Percentiles rank a stretch among this genome's conserved stretches.
phyloP scores from a whole-genome alignment of 768 basidiomycete genomes.

The Amanita rubescens region DNA sequence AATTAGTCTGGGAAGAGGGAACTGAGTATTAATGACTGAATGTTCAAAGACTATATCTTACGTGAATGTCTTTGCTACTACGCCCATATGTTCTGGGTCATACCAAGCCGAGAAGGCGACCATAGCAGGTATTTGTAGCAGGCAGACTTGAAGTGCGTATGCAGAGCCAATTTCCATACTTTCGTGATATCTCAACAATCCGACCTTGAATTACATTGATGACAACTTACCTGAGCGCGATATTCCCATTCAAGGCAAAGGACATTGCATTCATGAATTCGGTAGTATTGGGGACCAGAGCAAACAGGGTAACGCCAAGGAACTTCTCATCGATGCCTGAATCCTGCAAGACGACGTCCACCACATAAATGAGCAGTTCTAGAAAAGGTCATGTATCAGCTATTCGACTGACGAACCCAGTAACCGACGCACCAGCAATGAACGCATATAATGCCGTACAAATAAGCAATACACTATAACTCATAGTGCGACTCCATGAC shows the following conservation, averaged over 20 bases:
- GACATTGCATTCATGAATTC: constrained; percentile 99
- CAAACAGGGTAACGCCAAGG: constrained; percentile 93
- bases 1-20: constrained; percentile 57
- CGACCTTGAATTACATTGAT: not conserved
- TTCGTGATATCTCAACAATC: not conserved
- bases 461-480: constrained; percentile 79
- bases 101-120: constrained; percentile 98
- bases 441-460: constrained; percentile 92
- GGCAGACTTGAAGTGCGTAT: constrained; percentile 95
- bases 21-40: constrained; percentile 5
- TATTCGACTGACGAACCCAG: not conserved
- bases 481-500: constrained; percentile 87
- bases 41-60: constrained; percentile 35
- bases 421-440: constrained; percentile 73
- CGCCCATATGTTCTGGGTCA: constrained; percentile 77
- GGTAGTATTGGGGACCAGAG: constrained; percentile 96
- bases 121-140: constrained; percentile 98
- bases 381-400: constrained; percentile 10
- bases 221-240: constrained; percentile 74
- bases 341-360: constrained; percentile 85
- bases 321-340: constrained; percentile 97
- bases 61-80: constrained; percentile 90
- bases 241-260: constrained; percentile 94
- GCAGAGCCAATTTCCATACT: constrained; percentile 99
- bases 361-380: constrained; percentile 94